Evolutionary conservation across 495 filamentous ascomycete genomes (phyloP), one percentile per base, ranked within the genome.

Genomic region (Talaromyces liani): DNA sequence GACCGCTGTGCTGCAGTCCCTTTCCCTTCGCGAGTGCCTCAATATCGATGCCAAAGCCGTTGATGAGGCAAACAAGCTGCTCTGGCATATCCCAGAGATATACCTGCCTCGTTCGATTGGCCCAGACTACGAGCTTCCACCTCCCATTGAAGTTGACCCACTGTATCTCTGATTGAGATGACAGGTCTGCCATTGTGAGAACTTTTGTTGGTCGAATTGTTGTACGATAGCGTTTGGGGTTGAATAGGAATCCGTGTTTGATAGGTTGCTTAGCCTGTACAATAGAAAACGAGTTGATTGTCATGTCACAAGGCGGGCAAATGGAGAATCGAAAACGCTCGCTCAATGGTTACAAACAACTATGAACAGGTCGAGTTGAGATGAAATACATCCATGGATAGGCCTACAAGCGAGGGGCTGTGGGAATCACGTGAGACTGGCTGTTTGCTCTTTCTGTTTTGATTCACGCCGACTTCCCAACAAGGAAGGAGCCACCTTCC

Each of bases 11-110:
- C 18, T 65, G 8, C 4, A 76, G 75, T 74, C 71, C 20, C 56
- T 78, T 5, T 75, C 71, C 31, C 69, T 78, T 24, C 70, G 67
- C 49, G 69, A 72, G 59, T 75, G 73, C 61, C 60, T 64, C 27
- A 68, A 69, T 36, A 45, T 76, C 27, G 65, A 74, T 10, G 61
- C 72, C 29, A 63, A 70, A 8, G 54, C 68, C 33, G 59, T 73
- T 7, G 65, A 73, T 10, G 62, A 65, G 39, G 66, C 68, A 51
- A 75, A 76, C 47, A 67, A 67, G 55, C 54, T 58, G 1, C 45
- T 71, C 18, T 76, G 74, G 75, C 67, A 68, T 6, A 72, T 78
- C 7, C 65, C 66, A 4, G 69, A 75, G 53, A 59, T 75, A 16
- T 66, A 70, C 12, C 25, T 73, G 18, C 71, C 75, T 45, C 71